Conservation (phyloP, 495 filamentous ascomycete genomes). For the Annulohypoxylon maeteangense region DNA sequence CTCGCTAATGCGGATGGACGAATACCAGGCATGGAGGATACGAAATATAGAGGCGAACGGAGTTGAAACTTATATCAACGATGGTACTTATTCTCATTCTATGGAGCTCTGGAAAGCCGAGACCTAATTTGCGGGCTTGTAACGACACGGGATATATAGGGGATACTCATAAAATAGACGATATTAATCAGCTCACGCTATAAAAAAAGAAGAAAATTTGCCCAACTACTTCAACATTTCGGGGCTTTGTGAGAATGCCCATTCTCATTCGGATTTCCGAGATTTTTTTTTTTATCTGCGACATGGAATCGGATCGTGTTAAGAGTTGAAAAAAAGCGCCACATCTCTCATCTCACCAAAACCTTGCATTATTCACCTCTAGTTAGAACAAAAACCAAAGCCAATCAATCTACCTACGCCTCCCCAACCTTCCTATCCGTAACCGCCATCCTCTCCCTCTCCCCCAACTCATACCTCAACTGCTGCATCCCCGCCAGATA, state of each 20-base stretch:
- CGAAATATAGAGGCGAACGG: background rate
- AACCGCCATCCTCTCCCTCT: conserved; percentile 20
- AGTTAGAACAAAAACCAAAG: background rate
- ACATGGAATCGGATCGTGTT: background rate
- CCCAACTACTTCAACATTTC: background rate
- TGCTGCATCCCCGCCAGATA: conserved; percentile 47
- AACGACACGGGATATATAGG: background rate
- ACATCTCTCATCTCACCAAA: background rate
- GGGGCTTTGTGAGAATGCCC: background rate
- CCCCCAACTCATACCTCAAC: conserved; percentile 42
- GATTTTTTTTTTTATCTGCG: background rate
- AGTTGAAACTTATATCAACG: background rate
- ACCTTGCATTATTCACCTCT: background rate
- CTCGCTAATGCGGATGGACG: background rate
- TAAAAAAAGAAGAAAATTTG: background rate
- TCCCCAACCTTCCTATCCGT: background rate
- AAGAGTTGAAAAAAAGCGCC: background rate
- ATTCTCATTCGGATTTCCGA: too few relatives aligned
- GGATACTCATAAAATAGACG: background rate
- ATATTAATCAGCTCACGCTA: background rate
- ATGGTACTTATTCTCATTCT: background rate
- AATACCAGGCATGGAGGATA: background rate
- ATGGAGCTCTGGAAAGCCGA: background rate
- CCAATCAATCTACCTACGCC: background rate
- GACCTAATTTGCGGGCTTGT: background rate